Conservation (phyloP, 1,139 yeast genomes). For the Hansenula sp. region DNA sequence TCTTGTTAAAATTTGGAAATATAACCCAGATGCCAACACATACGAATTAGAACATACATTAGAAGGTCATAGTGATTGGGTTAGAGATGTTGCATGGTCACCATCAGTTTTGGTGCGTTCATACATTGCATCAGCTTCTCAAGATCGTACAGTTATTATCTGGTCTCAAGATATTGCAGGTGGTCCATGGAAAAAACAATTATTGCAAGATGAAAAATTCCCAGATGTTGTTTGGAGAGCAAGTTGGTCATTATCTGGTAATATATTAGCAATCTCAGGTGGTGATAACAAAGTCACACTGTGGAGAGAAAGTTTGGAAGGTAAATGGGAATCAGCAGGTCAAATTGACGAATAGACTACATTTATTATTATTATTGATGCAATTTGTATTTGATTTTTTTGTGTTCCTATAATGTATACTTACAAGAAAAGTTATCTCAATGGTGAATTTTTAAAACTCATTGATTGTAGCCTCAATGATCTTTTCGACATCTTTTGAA, state of each 20-base stretch:
- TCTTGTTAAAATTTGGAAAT: constrained; percentile 86
- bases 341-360: constrained; percentile 68
- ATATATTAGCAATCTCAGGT: constrained; percentile 90
- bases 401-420: too few relatives aligned
- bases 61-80: constrained; percentile 96
- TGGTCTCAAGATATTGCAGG: constrained; percentile 77
- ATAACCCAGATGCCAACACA: constrained; percentile 48
- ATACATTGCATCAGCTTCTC: constrained; percentile 97
- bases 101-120: constrained; percentile 84
- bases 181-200: constrained; percentile 77
- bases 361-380: neutral
- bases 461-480: constrained; percentile 63
- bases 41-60: constrained; percentile 73
- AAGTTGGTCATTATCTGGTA: constrained; percentile 95
- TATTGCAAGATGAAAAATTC: constrained; percentile 73
- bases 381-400: too few relatives aligned
- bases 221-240: constrained; percentile 99
- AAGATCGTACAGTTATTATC: constrained; percentile 89
- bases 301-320: constrained; percentile 94
- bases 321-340: constrained; percentile 96
- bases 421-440: neutral
- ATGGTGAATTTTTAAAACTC: constrained; percentile 18
- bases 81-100: constrained; percentile 97
- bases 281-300: constrained; percentile 94
- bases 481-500: constrained; percentile 68